Evolutionary conservation across 768 basidiomycete species (phyloP).

Genomic region (Serendipita sp.): DNA sequence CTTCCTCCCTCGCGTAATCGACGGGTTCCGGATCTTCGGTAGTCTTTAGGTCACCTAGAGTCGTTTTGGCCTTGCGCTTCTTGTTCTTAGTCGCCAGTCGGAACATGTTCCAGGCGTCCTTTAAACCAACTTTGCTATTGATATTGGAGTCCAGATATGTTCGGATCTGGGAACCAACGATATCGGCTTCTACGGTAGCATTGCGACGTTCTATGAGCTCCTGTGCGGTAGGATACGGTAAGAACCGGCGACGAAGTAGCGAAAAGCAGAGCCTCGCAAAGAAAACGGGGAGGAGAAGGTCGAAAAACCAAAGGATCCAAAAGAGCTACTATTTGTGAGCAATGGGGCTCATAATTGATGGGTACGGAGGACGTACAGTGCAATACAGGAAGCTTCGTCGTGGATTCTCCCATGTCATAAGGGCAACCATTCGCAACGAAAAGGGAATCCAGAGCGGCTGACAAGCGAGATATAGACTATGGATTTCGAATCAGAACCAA

Average conservation of each 20-base stretch:
- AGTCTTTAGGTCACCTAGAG: constrained; percentile 11
- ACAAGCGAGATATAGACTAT: constrained; percentile 40
- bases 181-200: constrained; percentile 33
- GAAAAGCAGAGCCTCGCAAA: constrained; percentile 32
- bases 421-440: constrained; percentile 21
- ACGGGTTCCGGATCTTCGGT: constrained; percentile 21
- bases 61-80: constrained; percentile 21
- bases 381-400: constrained; percentile 35
- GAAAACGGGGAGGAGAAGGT: constrained; percentile 38
- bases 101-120: constrained; percentile 40
- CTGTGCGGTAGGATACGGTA: constrained; percentile 37
- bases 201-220: constrained; percentile 39
- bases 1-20: constrained; percentile 23
- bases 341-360: neutral
- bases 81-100: constrained; percentile 26
- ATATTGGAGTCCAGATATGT: constrained; percentile 32
- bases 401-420: constrained; percentile 44
- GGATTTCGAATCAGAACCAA: constrained; percentile 14
- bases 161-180: constrained; percentile 36
- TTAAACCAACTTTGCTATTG: constrained; percentile 24
- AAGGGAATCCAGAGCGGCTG: constrained; percentile 36
- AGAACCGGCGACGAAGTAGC: constrained; percentile 33
- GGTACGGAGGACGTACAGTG: constrained; percentile 28
- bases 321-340: constrained; percentile 28
- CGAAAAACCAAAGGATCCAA: constrained; percentile 49